Evolutionary conservation across 2,329 filamentous ascomycete species (phyloP), one percentile per base, ranked within the genome.

Genomic region (Didymella segeticola): DNA sequence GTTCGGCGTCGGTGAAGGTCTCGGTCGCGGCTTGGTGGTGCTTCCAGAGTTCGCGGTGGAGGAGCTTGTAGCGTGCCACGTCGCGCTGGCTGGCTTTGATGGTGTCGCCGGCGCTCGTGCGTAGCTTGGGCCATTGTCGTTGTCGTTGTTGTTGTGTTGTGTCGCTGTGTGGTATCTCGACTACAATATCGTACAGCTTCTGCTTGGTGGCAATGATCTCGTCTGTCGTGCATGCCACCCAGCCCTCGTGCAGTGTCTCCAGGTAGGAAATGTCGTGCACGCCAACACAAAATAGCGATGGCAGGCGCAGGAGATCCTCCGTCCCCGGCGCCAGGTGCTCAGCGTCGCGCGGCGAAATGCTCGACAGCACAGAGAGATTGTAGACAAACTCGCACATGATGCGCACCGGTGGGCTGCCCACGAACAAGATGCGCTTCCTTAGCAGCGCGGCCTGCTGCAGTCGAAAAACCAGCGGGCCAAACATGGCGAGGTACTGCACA

Each of bases 151-250:
- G 46, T 22, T 66, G 43, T 22, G 43, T 83, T 37, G 85, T 78
- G 47, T 83, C 78, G 63, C 88, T 73, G 1, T 86, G 82, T 0
- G 92, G 91, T 68, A 98, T 83, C 47, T 90, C 91, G 56, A 98
- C 88, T 31, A 97, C 83, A 64, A 97, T 82, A 71, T 99, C 95
- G 81, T 92, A 98, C 2, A 99, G 83, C 2, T 89, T 84, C 43
- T 87, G 85, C 77, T 98, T 98, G 75, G 91, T 89, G 39, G 86
- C 87, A 12, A 99, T 82, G 53, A 99, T 95, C 68, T 90, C 93
- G 76, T 99, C 95, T 1, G 93, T 98, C 3, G 93, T 97, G 74
- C 93, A 97, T 11, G 93, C 95, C 54, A 96, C 88, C 92, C 93
- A 99, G 31, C 92, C 90, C 27, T 26, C 81, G 25, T 81, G 81